phyloP scores from a whole-genome alignment of 805 yeast genomes.

The Metschnikowia shivogae region DNA sequence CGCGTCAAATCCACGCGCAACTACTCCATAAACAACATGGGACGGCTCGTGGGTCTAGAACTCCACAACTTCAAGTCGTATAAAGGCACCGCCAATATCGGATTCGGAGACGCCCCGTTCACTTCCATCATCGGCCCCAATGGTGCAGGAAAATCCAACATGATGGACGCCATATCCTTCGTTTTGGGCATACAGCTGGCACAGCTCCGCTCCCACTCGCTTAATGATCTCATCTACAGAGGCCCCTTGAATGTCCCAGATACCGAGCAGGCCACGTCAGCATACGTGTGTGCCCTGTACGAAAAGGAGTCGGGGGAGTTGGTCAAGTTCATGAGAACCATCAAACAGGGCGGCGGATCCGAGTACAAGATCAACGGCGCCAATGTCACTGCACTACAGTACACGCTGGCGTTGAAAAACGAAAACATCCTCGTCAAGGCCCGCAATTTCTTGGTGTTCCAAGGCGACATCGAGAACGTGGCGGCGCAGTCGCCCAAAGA shows the following conservation, averaged over 20 bases:
- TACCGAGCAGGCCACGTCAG: constrained; percentile 43
- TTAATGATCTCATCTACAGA: constrained; percentile 78
- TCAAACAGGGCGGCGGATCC: constrained; percentile 56
- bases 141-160: constrained; percentile 95
- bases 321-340: constrained; percentile 59
- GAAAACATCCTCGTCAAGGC: constrained; percentile 88
- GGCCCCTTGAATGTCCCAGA: constrained; percentile 39
- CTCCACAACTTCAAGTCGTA: constrained; percentile 89
- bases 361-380: constrained; percentile 64
- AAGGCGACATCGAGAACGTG: constrained; percentile 92
- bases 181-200: constrained; percentile 79
- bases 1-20: no score
- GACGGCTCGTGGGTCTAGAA: constrained; percentile 74
- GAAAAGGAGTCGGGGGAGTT: constrained; percentile 57
- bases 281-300: constrained; percentile 77
- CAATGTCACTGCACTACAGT: constrained; percentile 59
- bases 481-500: constrained; percentile 84
- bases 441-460: constrained; percentile 87
- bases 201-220: constrained; percentile 68
- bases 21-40: constrained; percentile 47
- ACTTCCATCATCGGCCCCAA: constrained; percentile 97
- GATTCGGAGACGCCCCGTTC: constrained; percentile 79
- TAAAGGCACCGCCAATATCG: constrained; percentile 67
- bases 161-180: constrained; percentile 96
- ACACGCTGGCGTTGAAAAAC: constrained; percentile 58